Base-by-base conservation (phyloP, 78 protist genomes). In the Planoprotostelium fungivorum region DNA sequence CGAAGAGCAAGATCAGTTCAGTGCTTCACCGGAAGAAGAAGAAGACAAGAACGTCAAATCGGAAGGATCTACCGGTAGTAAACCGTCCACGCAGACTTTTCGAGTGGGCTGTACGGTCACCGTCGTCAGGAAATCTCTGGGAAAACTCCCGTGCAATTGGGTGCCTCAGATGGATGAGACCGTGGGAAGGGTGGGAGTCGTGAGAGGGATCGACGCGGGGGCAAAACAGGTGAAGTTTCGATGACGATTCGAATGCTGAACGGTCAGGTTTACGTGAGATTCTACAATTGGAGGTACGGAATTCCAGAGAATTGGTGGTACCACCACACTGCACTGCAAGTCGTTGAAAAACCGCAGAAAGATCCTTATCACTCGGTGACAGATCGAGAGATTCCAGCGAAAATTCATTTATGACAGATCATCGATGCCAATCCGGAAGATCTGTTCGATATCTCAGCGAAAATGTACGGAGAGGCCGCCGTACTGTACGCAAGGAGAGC, bases 161-260 rank as follows among this genome's bases (percentile, higher is more conserved):
- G 88, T 90, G 1, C 5, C 37, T 28, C 91, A 90, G 23, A 93
- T 93, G 95, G 95, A 93, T 90, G 38, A 88, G 39, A 38, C 88
- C 9, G 88, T 93, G 34, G 95, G 95, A 34, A 25, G 63, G 0
- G 63, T 87, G 35, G 95, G 95, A 38, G 85, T 93, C 0, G 63
- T 93, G 23, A 93, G 90, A 39, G 36, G 36, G 0, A 85, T 93
- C 1, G 95, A 93, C 36, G 88, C 86, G 35, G 88, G 88, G 31
- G 91, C 88, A 36, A 29, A 34, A 35, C 92, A 90, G 38, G 92
- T 93, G 9, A 51, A 51, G 16, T 51, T 51, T 51, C 73, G 16
- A 51, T 25, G 73, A 51, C 5, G 16, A 25, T 51, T 51, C 73
- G 73, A 51, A 25, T 51, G 73, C 5, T 51, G 73, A 51, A 5